Evolutionary conservation across 768 basidiomycete genomes (phyloP), one percentile per base, ranked within the genome.

Genomic region (Exsudoporus frostii): DNA sequence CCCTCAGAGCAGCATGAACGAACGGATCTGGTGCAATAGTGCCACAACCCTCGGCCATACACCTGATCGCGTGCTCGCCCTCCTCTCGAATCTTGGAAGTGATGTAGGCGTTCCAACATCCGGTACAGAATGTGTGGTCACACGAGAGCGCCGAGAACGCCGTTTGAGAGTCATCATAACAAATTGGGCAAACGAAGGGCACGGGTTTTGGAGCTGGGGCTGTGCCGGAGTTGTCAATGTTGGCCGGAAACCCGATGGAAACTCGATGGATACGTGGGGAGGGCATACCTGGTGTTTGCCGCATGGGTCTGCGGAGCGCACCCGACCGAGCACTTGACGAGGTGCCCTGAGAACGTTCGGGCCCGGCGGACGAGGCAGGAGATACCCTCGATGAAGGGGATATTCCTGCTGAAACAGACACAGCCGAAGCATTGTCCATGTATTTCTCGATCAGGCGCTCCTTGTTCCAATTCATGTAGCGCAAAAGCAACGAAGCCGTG

Each of bases 361-460:
- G 70, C 4, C 70, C 70, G 9, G 68, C 48, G 4, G 54, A 57
- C 5, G 70, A 69, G 15, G 60, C 46, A 22, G 61, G 51, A 5
- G 61, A 44, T 5, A 34, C 45, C 36, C 53, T 71, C 29, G 64
- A 62, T 33, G 66, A 58, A 30, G 70, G 76, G 57, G 62, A 79
- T 59, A 89, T 78, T 4, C 96, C 97, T 1, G 95, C 92, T 7
- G 82, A 80, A 25, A 82, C 77, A 27, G 86, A 81, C 15, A 94
- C 80, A 8, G 74, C 73, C 19, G 83, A 76, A 1, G 91, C 82
- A 54, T 92, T 90, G 62, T 98, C 96, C 93, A 97, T 97, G 73
- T 92, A 98, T 69, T 91, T 89, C 74, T 98, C 96, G 60, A 93
- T 92, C 20, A 99, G 80, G 51, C 87, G 86, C 68, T 99, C 97